Base-by-base conservation (phyloP, 176 grass and related monocot genomes). In the Saccharum spontaneum region DNA sequence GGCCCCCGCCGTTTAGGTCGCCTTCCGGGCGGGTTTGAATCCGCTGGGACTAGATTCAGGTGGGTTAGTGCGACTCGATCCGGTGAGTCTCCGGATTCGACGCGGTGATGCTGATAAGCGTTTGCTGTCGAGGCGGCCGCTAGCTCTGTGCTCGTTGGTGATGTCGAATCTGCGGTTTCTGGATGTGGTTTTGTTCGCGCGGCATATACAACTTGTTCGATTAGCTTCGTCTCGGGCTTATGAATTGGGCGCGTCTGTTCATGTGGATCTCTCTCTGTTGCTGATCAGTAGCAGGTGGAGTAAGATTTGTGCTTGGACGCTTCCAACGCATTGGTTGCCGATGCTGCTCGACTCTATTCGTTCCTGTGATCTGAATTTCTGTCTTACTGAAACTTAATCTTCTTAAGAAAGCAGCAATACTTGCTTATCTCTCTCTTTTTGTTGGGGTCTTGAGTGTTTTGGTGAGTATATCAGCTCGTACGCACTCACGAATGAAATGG, bases 1-100 rank as follows among this genome's bases (percentile, higher is more conserved):
- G 67, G 3, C 17, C 17, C 41, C 30, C 2, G 43, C 72, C 43
- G 71, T 39, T 76, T 67, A 82, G 82, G 73, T 68, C 45, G 22
- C 33, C 18, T 67, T 84, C 61, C 71, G 1, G 62, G 62, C 16
- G 72, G 45, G 45, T 84, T 55, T 18, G 73, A 52, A 84, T 77
- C 73, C 61, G 45, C 45, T 15, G 33, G 34, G 71, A 75, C 61
- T 65, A 50, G 57, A 70, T 65, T 63, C 80, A 30, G 36, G 57
- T 24, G 69, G 70, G 36, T 57, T 70, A 23, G 30, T 48, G 63
- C 48, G 46, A 18, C n/a, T 71, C 22, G 22, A 40, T 57, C 14
- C 33, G 45, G 26, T 18, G 13, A 46, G 43, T 73, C 23, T 26
- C 69, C 24, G 43, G 13, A 46, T 31, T 48, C 24, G 71, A 73